phyloP scores from a whole-genome alignment of 371 early-diverging fungal genomes.

The Chytridium lagenaria region DNA sequence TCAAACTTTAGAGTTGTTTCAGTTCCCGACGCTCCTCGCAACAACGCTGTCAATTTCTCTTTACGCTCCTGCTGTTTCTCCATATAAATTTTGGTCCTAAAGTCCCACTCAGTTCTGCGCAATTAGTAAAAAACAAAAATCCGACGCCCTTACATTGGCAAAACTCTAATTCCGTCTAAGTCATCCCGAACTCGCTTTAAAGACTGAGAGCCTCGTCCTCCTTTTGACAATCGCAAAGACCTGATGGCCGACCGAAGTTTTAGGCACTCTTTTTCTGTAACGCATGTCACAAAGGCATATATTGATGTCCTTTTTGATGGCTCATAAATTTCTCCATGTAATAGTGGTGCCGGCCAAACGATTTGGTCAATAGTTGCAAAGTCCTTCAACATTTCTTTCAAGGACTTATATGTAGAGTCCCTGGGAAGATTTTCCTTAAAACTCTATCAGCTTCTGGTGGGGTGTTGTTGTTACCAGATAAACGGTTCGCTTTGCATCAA shows the following conservation, averaged over 20 bases:
- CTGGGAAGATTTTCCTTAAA: slow-evolving; percentile 18
- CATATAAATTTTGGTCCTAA: slow-evolving; percentile 32
- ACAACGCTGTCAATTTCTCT: neutral
- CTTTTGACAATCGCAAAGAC: neutral
- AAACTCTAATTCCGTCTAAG: too few relatives aligned
- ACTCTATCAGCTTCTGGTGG: neutral
- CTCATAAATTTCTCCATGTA: slow-evolving; percentile 23
- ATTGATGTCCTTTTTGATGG: too few relatives aligned
- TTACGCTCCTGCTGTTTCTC: slow-evolving; percentile 10
- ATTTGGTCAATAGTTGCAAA: neutral
- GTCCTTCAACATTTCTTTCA: neutral
- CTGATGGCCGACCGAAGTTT: too few relatives aligned
- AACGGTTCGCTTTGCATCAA: slow-evolving; percentile 2
- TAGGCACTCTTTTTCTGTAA: neutral
- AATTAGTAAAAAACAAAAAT: too few relatives aligned
- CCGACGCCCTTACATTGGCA: too few relatives aligned
- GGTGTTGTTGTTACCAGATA: slow-evolving; percentile 14
- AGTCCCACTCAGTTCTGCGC: slow-evolving; percentile 34
- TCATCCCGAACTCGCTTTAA: too few relatives aligned
- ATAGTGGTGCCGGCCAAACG: neutral
- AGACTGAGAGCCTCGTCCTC: neutral
- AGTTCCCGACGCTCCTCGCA: slow-evolving; percentile 10
- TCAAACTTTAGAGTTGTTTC: slow-evolving; percentile 30
- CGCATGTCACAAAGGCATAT: neutral
- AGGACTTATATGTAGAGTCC: neutral